These are phyloP conservation scores for Iberis pinnata DNA, from an alignment of 345 rosid genomes.

Conservation along the genomic window DNA sequence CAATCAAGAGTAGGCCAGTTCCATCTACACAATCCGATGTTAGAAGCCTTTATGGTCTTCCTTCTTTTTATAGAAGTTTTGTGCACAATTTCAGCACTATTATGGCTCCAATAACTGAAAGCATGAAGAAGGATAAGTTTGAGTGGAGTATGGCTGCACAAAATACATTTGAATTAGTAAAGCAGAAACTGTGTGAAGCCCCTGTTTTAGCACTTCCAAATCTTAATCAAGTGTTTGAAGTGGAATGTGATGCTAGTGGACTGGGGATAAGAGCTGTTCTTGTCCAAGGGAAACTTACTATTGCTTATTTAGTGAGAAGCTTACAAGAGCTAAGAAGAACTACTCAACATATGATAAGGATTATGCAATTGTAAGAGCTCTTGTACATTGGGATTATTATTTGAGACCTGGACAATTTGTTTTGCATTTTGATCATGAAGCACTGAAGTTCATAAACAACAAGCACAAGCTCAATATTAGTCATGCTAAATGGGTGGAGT, in stretches of 20 bases:
- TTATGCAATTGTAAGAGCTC: not conserved
- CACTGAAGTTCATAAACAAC: not conserved
- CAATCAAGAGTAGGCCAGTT: not conserved
- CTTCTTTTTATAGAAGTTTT: not conserved
- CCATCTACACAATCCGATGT: not conserved
- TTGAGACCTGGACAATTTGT: not conserved
- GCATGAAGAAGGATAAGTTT: not conserved
- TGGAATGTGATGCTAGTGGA: not conserved
- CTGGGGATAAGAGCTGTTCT: not conserved
- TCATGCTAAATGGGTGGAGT: not conserved
- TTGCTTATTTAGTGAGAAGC: not conserved
- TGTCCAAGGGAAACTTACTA: not conserved
- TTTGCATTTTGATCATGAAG: not conserved
- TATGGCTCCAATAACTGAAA: not conserved
- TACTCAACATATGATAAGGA: too few relatives aligned
- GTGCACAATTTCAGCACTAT: not conserved
- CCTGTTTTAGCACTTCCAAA: not conserved
- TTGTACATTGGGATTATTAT: not conserved
- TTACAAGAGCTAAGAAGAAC: too few relatives aligned
- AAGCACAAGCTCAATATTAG: not conserved
- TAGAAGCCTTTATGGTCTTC: not conserved
- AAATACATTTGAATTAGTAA: not conserved
- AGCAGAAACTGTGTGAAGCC: not conserved
- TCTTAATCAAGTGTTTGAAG: too few relatives aligned
- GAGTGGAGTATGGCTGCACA: not conserved